phyloP scores from a whole-genome alignment of 78 protist genomes.

The Chrysochromulina parva region DNA sequence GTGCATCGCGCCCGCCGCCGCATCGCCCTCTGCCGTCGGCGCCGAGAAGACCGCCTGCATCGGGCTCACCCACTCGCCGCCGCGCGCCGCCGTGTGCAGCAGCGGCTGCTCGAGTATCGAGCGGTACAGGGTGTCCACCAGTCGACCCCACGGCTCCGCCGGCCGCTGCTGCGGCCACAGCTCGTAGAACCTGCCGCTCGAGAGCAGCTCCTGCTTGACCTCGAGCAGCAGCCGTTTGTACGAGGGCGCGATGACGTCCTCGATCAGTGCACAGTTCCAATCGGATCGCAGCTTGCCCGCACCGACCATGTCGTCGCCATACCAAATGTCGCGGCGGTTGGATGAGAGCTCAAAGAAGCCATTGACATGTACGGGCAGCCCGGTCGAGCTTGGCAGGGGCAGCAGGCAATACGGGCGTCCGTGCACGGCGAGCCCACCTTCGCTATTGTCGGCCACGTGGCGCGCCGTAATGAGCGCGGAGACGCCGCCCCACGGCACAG shows the following conservation, averaged over 20 bases:
- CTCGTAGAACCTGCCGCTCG: neutral
- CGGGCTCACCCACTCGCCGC: neutral
- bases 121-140: neutral
- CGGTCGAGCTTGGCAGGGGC: slow-evolving; percentile 33
- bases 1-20: neutral
- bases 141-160: neutral
- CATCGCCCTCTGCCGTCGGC: neutral
- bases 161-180: neutral
- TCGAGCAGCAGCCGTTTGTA: neutral
- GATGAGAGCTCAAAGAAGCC: slow-evolving; percentile 46
- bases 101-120: neutral
- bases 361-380: slow-evolving; percentile 48
- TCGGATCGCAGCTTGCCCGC: slow-evolving; percentile 25
- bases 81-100: no score
- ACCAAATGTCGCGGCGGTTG: slow-evolving; percentile 43
- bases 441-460: neutral
- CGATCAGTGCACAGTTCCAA: slow-evolving; percentile 23
- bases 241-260: neutral
- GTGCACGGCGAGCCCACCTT: neutral
- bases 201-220: neutral
- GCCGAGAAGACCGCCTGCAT: neutral
- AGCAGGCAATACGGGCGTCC: slow-evolving; percentile 23
- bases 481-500: slow-evolving; percentile 50
- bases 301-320: slow-evolving; percentile 41
- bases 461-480: neutral